These are phyloP conservation scores for Elongisporangium anandrum DNA, from an alignment of 352 stramenopile species.

Conservation along the genomic window DNA sequence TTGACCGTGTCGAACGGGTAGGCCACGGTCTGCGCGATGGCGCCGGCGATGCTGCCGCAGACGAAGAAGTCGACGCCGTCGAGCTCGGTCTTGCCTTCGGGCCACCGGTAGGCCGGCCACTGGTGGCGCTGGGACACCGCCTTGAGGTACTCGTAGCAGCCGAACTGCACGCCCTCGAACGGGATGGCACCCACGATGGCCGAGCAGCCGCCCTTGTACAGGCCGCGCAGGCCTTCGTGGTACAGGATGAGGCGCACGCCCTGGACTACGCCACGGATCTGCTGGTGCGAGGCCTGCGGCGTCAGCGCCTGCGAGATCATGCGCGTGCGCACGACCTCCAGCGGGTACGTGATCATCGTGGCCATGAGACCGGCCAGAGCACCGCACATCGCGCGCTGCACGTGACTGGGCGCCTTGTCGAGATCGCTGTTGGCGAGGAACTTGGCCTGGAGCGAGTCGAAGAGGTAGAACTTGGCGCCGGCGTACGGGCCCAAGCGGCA, in stretches of 20 bases:
- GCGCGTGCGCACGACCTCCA: constrained; percentile 77
- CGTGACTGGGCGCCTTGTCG: constrained; percentile 27
- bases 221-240: constrained; percentile 52
- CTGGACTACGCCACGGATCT: constrained; percentile 57
- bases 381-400: constrained; percentile 51
- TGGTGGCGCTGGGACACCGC: constrained; percentile 30
- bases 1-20: constrained; percentile 87
- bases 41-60: constrained; percentile 64
- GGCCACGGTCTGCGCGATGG: constrained; percentile 73
- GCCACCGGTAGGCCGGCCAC: constrained; percentile 61
- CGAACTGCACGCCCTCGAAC: constrained; percentile 83
- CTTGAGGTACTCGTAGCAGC: constrained; percentile 82
- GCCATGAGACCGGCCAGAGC: constrained; percentile 60
- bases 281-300: constrained; percentile 19
- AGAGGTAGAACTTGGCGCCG: constrained; percentile 80
- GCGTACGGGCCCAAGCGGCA: constrained; percentile 74
- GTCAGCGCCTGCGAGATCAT: constrained; percentile 63
- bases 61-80: constrained; percentile 75
- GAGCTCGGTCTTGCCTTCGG: constrained; percentile 59
- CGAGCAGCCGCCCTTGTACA: constrained; percentile 73
- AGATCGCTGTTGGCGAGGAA: constrained; percentile 27
- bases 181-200: constrained; percentile 67
- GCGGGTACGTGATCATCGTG: constrained; percentile 71
- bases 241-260: constrained; percentile 53
- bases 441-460: constrained; percentile 54